A percentile compares a stretch with the other conserved stretches of the same genome.
Evolutionary conservation across 2,329 filamentous ascomycete genomes (phyloP).

Genomic region (Monilinia aucupariae): DNA sequence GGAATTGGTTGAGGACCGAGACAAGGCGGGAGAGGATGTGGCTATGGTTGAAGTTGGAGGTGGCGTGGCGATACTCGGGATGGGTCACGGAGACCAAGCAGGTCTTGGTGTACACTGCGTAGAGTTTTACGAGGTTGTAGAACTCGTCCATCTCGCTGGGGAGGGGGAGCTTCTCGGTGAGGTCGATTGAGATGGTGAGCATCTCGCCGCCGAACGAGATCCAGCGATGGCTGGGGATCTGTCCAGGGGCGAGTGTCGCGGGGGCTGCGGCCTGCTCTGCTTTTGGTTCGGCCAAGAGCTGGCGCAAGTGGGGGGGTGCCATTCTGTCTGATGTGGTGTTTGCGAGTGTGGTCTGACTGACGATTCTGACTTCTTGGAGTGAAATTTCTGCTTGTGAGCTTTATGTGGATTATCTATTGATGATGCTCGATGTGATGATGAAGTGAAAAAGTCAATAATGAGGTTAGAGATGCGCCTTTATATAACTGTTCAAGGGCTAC

Average conservation of each 20-base stretch:
- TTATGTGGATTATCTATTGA: neutral
- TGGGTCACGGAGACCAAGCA: neutral
- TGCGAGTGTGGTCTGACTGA: neutral
- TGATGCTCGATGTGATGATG: neutral
- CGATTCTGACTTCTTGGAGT: neutral
- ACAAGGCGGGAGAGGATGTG: neutral
- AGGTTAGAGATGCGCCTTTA: neutral
- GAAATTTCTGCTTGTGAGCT: neutral
- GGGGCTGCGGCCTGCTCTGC: too few relatives aligned
- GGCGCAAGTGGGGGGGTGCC: neutral
- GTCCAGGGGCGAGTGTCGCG: neutral
- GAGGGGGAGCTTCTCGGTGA: neutral
- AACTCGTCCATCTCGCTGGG: neutral
- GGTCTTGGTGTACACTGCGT: neutral
- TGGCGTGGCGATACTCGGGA: neutral
- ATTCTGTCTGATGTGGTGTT: neutral
- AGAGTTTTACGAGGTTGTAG: neutral
- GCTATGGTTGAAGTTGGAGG: neutral
- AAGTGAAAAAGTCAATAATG: neutral
- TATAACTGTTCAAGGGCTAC: neutral
- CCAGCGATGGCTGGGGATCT: neutral
- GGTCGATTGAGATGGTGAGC: neutral
- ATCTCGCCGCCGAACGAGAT: neutral
- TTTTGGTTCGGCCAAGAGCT: neutral
- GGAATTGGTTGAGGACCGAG: neutral